These are phyloP conservation scores for Aspergillus ellipticus DNA, from an alignment of 495 filamentous ascomycete species.

Conservation along the genomic window DNA sequence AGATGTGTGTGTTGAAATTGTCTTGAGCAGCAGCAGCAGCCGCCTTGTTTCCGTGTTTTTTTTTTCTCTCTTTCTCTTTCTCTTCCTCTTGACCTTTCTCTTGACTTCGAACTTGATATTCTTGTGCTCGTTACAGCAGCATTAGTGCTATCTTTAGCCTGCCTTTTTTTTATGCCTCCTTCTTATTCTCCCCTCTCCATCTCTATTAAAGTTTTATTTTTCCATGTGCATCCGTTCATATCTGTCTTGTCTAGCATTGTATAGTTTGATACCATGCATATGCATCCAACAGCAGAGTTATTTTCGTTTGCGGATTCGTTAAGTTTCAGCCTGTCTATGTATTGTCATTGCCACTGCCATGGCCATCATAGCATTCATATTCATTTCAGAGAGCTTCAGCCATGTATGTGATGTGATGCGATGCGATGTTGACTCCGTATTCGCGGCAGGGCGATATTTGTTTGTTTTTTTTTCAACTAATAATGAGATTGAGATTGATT, in stretches of 20 bases:
- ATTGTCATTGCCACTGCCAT: too few relatives aligned
- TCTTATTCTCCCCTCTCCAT: neutral
- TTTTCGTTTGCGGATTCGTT: neutral
- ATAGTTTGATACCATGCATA: neutral
- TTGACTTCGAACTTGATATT: neutral
- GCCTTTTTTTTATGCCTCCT: neutral
- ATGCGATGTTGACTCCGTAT: constrained; percentile 33
- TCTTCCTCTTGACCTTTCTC: neutral
- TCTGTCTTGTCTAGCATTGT: too few relatives aligned
- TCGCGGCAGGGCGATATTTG: constrained; percentile 17
- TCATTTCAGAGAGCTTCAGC: neutral
- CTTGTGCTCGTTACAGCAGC: neutral
- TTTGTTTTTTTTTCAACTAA: constrained; percentile 1
- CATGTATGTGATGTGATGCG: constrained; percentile 29
- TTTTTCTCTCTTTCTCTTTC: constrained; percentile 1
- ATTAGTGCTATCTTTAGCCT: too few relatives aligned
- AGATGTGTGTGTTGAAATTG: neutral
- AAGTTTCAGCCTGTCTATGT: too few relatives aligned
- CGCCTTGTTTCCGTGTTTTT: neutral
- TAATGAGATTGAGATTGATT: too few relatives aligned
- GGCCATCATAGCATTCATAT: neutral
- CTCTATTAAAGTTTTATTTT: neutral
- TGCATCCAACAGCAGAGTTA: neutral
- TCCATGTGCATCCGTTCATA: constrained; percentile 5
- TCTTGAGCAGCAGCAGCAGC: neutral